Conservation (phyloP, 306 rosid genomes). For the Quercus alba region DNA sequence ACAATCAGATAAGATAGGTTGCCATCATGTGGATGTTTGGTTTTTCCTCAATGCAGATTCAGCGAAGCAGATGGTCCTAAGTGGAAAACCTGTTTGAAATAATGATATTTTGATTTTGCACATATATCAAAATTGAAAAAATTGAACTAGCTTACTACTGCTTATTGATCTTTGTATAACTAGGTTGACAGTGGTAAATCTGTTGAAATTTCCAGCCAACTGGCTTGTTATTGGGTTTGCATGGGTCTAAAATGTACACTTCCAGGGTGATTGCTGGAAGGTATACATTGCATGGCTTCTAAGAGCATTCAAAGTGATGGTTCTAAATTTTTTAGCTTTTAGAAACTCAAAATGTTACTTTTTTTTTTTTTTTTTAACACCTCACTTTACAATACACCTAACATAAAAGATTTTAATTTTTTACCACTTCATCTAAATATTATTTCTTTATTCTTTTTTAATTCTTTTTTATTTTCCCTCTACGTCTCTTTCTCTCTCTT, state of each 20-base stretch:
- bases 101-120: not conserved
- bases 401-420: too few species aligned
- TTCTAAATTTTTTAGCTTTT: too few species aligned
- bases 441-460: too few species aligned
- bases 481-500: too few species aligned
- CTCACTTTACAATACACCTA: too few species aligned
- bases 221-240: not conserved
- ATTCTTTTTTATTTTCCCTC: too few species aligned
- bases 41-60: not conserved
- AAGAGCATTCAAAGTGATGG: not conserved
- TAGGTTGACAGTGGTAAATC: not conserved
- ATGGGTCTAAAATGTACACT: not conserved
- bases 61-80: not conserved
- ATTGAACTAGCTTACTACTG: not conserved
- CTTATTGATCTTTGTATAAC: not conserved
- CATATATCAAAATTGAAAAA: not conserved
- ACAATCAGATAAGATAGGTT: slow-evolving; percentile 14
- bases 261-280: not conserved
- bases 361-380: too few species aligned
- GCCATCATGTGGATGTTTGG: not conserved
- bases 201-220: not conserved
- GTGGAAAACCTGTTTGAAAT: slow-evolving; percentile 5
- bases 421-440: too few species aligned
- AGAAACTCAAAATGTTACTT: too few species aligned
- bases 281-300: not conserved